Evolutionary conservation across 805 yeast species (phyloP).

Genomic region (Wickerhamomyces kurtzmanii): DNA sequence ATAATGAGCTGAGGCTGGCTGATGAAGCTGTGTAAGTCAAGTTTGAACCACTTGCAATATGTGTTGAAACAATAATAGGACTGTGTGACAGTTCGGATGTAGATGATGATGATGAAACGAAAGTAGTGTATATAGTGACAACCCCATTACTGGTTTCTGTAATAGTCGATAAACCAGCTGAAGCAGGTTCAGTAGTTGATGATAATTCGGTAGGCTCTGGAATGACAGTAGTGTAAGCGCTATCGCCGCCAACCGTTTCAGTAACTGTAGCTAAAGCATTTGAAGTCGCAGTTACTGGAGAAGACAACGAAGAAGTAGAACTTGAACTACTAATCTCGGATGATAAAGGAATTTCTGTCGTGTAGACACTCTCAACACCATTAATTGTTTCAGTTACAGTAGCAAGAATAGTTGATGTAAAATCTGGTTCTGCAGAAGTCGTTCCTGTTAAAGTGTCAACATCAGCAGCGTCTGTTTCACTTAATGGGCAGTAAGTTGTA

Average conservation of each 20-base stretch:
- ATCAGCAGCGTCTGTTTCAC: slow-evolving; percentile 1
- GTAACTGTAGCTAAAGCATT: neutral
- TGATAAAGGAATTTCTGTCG: neutral
- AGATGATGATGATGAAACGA: neutral
- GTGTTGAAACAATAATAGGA: no score
- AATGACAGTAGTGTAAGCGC: slow-evolving; percentile 1
- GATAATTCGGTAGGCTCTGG: slow-evolving; percentile 4
- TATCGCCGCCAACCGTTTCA: neutral
- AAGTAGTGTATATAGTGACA: neutral
- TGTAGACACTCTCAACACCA: neutral
- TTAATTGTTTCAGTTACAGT: neutral
- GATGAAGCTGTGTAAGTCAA: no score
- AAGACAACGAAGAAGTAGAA: neutral
- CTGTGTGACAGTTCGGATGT: no score
- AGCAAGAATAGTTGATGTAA: neutral
- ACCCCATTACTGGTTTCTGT: slow-evolving; percentile 1
- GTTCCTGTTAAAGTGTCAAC: no score
- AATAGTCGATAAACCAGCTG: slow-evolving; percentile 1
- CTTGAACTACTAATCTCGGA: no score
- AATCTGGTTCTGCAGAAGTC: neutral
- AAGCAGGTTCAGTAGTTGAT: slow-evolving; percentile 3
- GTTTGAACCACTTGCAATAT: no score
- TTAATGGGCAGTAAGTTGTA: slow-evolving; percentile 5
- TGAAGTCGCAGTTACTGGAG: slow-evolving; percentile 1
- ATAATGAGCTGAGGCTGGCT: no score